Conservation (phyloP, 2,329 filamentous ascomycete genomes). For the Colletotrichum eremochloae region DNA sequence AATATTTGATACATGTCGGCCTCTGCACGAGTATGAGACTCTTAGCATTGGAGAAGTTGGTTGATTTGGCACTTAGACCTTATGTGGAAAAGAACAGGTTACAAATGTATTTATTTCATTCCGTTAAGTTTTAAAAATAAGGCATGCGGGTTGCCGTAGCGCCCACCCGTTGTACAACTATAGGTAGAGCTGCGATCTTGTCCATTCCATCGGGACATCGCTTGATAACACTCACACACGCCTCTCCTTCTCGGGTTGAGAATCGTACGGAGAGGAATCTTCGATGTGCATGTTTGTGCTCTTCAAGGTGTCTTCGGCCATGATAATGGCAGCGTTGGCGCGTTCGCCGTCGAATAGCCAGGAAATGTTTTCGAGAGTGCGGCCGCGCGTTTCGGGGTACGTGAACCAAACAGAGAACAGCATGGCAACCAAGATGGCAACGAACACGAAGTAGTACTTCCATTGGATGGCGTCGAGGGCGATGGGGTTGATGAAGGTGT, state of each 20-base stretch:
- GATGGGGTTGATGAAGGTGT: constrained; percentile 60
- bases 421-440: constrained; percentile 61
- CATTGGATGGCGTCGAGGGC: constrained; percentile 55
- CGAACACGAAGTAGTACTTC: constrained; percentile 59
- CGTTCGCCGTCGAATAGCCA: not conserved
- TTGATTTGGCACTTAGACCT: not conserved
- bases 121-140: not conserved
- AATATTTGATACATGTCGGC: not conserved
- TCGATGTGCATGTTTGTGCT: not conserved
- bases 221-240: not conserved
- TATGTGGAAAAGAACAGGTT: not conserved
- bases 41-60: too few species aligned
- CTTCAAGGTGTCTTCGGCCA: not conserved
- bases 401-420: constrained; percentile 28
- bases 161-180: too few species aligned
- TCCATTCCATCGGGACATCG: not conserved
- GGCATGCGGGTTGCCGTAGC: not conserved
- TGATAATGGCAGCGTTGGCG: not conserved
- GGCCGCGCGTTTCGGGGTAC: constrained; percentile 39
- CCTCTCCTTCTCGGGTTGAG: not conserved
- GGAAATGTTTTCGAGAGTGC: constrained; percentile 41
- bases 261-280: not conserved
- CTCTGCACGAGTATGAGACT: not conserved
- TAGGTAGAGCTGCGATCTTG: not conserved
- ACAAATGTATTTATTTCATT: not conserved